These are phyloP conservation scores for Plenodomus biglobosus DNA, from an alignment of 2,329 filamentous ascomycete genomes.

Conservation along the genomic window DNA sequence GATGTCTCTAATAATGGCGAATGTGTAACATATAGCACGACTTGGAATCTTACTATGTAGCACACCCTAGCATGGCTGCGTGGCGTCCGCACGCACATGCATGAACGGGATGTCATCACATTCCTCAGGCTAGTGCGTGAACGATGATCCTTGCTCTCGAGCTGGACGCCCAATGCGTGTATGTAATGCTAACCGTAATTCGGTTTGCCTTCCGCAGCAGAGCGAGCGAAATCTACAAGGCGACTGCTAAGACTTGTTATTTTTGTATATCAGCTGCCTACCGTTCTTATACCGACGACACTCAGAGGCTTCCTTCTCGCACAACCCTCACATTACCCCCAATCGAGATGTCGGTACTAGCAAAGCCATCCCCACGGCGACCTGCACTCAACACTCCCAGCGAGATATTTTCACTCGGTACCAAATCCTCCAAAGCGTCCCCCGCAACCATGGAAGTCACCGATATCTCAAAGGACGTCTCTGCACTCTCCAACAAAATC, in stretches of 20 bases:
- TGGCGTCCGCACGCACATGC: background rate
- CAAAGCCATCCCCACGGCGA: background rate
- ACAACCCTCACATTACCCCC: background rate
- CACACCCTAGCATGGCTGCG: background rate
- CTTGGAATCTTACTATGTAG: background rate
- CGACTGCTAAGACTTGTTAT: background rate
- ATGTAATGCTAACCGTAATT: background rate
- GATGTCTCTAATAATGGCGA: background rate
- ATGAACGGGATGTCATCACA: background rate
- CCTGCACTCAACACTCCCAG: background rate
- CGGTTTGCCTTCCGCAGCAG: background rate
- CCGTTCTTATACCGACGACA: background rate
- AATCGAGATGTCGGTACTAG: background rate
- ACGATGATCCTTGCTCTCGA: background rate
- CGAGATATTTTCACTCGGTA: background rate
- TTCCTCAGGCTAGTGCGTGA: background rate
- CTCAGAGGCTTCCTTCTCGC: background rate
- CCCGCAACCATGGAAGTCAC: background rate
- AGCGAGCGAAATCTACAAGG: background rate
- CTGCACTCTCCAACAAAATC: constrained; percentile 1
- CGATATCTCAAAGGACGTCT: background rate
- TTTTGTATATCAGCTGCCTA: background rate
- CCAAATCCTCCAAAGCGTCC: background rate
- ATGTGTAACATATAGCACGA: background rate
- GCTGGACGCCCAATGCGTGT: background rate